phyloP scores from a whole-genome alignment of 2,329 filamentous ascomycete genomes.

The Ascochyta koolunga region DNA sequence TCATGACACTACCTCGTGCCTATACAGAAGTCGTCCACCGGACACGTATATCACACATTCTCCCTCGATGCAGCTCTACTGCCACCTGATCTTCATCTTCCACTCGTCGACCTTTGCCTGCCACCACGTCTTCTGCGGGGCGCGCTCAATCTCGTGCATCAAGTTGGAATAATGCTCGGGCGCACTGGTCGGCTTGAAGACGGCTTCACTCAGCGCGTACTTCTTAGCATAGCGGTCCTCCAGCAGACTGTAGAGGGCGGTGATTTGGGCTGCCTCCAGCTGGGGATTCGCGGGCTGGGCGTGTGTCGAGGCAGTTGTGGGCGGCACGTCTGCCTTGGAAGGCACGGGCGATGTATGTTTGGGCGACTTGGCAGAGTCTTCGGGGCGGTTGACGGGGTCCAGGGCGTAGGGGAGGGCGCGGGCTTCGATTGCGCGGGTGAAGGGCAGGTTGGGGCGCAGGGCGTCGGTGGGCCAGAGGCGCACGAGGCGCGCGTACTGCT shows the following conservation, averaged over 20 bases:
- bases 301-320: slow-evolving; percentile 17
- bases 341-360: slow-evolving; percentile 8
- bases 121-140: slow-evolving; percentile 45
- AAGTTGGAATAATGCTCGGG: slow-evolving; percentile 45
- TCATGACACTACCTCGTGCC: background rate
- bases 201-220: slow-evolving; percentile 34
- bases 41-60: background rate
- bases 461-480: slow-evolving; percentile 57
- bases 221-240: slow-evolving; percentile 62
- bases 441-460: slow-evolving; percentile 56
- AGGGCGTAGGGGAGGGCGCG: slow-evolving; percentile 45
- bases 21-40: too few relatives aligned
- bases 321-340: slow-evolving; percentile 11
- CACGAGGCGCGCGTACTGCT: slow-evolving; percentile 58
- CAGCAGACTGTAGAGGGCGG: slow-evolving; percentile 65
- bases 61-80: slow-evolving; percentile 11
- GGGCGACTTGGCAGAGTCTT: slow-evolving; percentile 10
- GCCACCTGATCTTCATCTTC: slow-evolving; percentile 47
- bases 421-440: slow-evolving; percentile 52
- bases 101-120: slow-evolving; percentile 44
- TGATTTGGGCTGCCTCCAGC: slow-evolving; percentile 56
- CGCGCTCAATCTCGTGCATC: slow-evolving; percentile 45
- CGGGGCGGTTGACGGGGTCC: slow-evolving; percentile 28
- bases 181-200: slow-evolving; percentile 42
- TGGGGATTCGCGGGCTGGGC: slow-evolving; percentile 19